Percentiles rank a stretch among this genome's conserved stretches.
These are phyloP conservation scores for Cutaneotrichosporon dermatis DNA, from an alignment of 1,284 basidiomycete genomes.

Conservation along the genomic window DNA sequence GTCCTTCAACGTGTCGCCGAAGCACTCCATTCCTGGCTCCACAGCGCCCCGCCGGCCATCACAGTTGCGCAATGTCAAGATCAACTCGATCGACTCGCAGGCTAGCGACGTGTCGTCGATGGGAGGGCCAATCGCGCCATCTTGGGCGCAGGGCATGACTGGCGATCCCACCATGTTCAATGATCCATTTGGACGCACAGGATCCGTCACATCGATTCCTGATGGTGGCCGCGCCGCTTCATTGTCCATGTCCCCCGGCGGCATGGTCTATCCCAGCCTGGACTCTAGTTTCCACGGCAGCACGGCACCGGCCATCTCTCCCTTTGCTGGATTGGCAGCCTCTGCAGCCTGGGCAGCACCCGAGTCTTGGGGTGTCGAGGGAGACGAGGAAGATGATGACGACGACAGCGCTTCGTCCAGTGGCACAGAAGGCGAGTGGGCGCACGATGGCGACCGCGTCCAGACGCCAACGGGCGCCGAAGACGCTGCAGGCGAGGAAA, in stretches of 20 bases:
- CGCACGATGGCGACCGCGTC: slow-evolving; percentile 11
- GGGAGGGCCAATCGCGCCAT: slow-evolving; percentile 30
- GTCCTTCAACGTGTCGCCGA: slow-evolving; percentile 34
- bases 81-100: slow-evolving; percentile 34
- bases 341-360: slow-evolving; percentile 53
- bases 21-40: slow-evolving; percentile 23
- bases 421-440: slow-evolving; percentile 37
- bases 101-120: slow-evolving; percentile 21
- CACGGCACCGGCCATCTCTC: slow-evolving; percentile 8
- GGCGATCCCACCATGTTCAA: slow-evolving; percentile 34
- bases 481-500: neutral
- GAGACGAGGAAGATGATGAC: slow-evolving; percentile 38
- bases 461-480: neutral
- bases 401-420: slow-evolving; percentile 23
- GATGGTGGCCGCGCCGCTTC: neutral
- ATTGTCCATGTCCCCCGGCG: slow-evolving; percentile 7
- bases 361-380: slow-evolving; percentile 56
- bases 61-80: slow-evolving; percentile 44
- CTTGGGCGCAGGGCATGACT: slow-evolving; percentile 27
- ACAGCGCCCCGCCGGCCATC: slow-evolving; percentile 42
- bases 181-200: slow-evolving; percentile 35
- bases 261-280: neutral
- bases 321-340: slow-evolving; percentile 10
- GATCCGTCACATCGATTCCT: neutral
- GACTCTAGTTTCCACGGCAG: neutral